Base-by-base conservation (phyloP, 2,329 filamentous ascomycete genomes). In the Fusarium domesticum region DNA sequence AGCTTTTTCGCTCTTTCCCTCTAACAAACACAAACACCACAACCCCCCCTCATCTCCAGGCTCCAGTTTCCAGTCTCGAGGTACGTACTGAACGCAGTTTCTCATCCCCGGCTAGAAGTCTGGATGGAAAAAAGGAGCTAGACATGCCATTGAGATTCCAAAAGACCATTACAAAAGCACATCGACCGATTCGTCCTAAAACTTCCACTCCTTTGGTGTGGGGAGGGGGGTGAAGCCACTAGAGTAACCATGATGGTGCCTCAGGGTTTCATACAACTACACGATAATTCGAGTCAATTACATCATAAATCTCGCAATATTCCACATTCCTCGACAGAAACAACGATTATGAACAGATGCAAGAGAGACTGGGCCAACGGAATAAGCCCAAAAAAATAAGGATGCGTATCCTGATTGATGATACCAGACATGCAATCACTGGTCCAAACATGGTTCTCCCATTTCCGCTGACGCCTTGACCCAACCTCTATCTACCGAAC, bases 61-160 rank as follows among this genome's bases (percentile, higher is more conserved):
- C n/a, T n/a, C n/a, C n/a, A n/a, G n/a, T n/a, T n/a, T n/a, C n/a
- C n/a, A n/a, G n/a, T n/a, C n/a, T n/a, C n/a, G n/a, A n/a, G n/a
- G n/a, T n/a, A n/a, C n/a, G n/a, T n/a, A n/a, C n/a, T n/a, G n/a
- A n/a, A n/a, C n/a, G n/a, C n/a, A n/a, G n/a, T n/a, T n/a, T n/a
- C n/a, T n/a, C n/a, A n/a, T n/a, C n/a, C n/a, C n/a, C n/a, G n/a
- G n/a, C n/a, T n/a, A n/a, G n/a, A n/a, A 39, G 20, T 39, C 37
- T 17, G 28, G 37, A 3, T 19, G 15, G 17, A 38, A 30, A 18
- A 37, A n/a, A 36, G 28, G 31, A 30, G 10, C 15, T 32, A 31
- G 25, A 39, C 8, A 25, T 32, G 35, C 42, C 44, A 46, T 46
- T 30, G 35, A 42, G 18, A 37, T 38, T 12, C 11, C n/a, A 5